phyloP scores from a whole-genome alignment of 306 rosid species.

The Castanopsis chinensis region DNA sequence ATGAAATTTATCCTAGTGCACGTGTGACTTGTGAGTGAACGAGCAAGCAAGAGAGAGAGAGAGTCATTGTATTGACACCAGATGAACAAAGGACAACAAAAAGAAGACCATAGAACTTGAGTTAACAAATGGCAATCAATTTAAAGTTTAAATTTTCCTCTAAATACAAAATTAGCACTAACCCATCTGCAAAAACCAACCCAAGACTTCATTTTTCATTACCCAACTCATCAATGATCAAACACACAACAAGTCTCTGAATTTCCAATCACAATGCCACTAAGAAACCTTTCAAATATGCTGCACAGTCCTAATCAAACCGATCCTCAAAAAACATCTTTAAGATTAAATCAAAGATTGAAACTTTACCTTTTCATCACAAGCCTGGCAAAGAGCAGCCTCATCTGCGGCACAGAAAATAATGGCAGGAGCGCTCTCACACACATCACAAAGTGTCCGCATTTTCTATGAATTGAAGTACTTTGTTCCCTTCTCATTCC shows the following conservation, averaged over 20 bases:
- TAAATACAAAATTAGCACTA: not conserved
- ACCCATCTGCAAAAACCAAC: not conserved
- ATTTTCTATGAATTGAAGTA: not conserved
- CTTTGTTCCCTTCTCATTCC: constrained; percentile 12
- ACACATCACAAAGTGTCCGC: constrained; percentile 51
- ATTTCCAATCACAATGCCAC: not conserved
- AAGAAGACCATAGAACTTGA: not conserved
- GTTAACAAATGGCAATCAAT: not conserved
- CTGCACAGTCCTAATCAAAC: not conserved
- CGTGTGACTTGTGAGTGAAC: not conserved
- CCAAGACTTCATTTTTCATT: not conserved
- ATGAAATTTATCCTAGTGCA: not conserved
- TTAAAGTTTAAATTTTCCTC: no score
- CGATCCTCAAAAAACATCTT: not conserved
- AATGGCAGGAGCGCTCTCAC: constrained; percentile 49
- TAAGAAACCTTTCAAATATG: not conserved
- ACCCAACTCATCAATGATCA: not conserved
- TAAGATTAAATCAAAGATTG: not conserved
- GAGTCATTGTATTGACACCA: not conserved
- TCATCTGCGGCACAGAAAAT: constrained; percentile 52
- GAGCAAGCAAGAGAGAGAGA: not conserved
- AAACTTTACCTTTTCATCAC: constrained; percentile 41
- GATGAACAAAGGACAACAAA: not conserved
- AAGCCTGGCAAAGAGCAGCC: constrained; percentile 50
- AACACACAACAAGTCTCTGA: not conserved